Evolutionary conservation across 2,329 filamentous ascomycete genomes (phyloP).

Genomic region (Pseudopithomyces chartarum): DNA sequence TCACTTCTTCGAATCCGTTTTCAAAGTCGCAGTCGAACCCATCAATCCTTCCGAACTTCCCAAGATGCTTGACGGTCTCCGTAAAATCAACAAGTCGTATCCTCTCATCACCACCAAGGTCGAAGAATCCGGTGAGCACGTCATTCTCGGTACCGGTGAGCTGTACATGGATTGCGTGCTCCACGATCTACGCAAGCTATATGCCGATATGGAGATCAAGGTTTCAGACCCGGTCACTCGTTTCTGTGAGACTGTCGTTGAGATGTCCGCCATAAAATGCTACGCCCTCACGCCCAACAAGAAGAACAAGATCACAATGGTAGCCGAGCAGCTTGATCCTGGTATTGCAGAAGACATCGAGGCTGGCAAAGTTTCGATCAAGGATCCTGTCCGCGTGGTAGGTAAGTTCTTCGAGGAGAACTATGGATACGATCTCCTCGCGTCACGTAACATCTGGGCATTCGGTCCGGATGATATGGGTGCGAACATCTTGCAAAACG

Average conservation of each 20-base stretch:
- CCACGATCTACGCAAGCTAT: constrained; percentile 89
- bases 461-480: constrained; percentile 96
- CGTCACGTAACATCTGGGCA: constrained; percentile 95
- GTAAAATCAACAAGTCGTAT: constrained; percentile 98
- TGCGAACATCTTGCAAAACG: constrained; percentile 94
- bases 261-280: constrained; percentile 96
- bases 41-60: constrained; percentile 97
- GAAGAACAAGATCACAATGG: constrained; percentile 99
- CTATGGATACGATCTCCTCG: constrained; percentile 95
- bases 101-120: constrained; percentile 95
- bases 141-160: constrained; percentile 92
- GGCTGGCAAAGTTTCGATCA: constrained; percentile 85
- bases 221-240: constrained; percentile 96
- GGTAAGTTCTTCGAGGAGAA: constrained; percentile 97
- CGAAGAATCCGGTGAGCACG: constrained; percentile 95
- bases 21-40: constrained; percentile 97
- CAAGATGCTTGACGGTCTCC: constrained; percentile 96
- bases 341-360: constrained; percentile 96
- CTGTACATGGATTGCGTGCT: constrained; percentile 99
- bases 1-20: constrained; percentile 96
- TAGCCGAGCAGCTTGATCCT: constrained; percentile 92
- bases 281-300: constrained; percentile 98
- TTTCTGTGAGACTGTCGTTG: constrained; percentile 97
- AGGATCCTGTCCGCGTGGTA: constrained; percentile 88
- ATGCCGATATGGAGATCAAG: constrained; percentile 99